Evolutionary conservation across 805 yeast species (phyloP).

Genomic region (Starmera amethionina): DNA sequence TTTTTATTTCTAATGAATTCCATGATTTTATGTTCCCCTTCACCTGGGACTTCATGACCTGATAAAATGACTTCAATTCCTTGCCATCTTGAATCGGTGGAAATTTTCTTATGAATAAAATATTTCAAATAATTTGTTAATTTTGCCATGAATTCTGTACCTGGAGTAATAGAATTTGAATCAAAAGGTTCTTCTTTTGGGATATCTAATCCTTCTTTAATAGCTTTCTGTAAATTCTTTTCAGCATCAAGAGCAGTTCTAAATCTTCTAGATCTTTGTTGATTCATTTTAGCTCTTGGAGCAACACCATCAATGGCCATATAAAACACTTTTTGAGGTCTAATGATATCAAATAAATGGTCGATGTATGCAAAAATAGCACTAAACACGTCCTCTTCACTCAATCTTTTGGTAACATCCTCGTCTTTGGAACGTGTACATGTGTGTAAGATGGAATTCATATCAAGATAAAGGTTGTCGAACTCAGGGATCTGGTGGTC

Average conservation of each 20-base stretch:
- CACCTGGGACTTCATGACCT: slow-evolving; percentile 97
- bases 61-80: slow-evolving; percentile 65
- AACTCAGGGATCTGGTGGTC: slow-evolving; percentile 83
- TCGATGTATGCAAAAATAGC: slow-evolving; percentile 93
- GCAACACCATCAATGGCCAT: slow-evolving; percentile 99
- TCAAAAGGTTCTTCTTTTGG: slow-evolving; percentile 86
- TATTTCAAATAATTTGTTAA: slow-evolving; percentile 74
- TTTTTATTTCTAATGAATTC: slow-evolving; percentile 74
- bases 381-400: slow-evolving; percentile 87
- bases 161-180: slow-evolving; percentile 90
- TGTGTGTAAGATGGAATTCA: slow-evolving; percentile 92
- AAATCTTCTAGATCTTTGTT: slow-evolving; percentile 92
- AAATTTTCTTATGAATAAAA: slow-evolving; percentile 78
- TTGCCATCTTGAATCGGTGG: slow-evolving; percentile 84
- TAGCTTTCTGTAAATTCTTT: slow-evolving; percentile 62
- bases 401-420: slow-evolving; percentile 50
- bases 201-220: slow-evolving; percentile 58
- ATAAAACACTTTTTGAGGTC: slow-evolving; percentile 77
- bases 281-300: slow-evolving; percentile 97
- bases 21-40: slow-evolving; percentile 98
- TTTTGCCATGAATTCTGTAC: slow-evolving; percentile 92
- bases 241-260: slow-evolving; percentile 92
- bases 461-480: slow-evolving; percentile 90
- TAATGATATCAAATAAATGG: slow-evolving; percentile 78
- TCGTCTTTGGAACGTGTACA: slow-evolving; percentile 85